These are phyloP conservation scores for Exophiala sideris DNA, from an alignment of 2,329 filamentous ascomycete genomes.

Conservation along the genomic window DNA sequence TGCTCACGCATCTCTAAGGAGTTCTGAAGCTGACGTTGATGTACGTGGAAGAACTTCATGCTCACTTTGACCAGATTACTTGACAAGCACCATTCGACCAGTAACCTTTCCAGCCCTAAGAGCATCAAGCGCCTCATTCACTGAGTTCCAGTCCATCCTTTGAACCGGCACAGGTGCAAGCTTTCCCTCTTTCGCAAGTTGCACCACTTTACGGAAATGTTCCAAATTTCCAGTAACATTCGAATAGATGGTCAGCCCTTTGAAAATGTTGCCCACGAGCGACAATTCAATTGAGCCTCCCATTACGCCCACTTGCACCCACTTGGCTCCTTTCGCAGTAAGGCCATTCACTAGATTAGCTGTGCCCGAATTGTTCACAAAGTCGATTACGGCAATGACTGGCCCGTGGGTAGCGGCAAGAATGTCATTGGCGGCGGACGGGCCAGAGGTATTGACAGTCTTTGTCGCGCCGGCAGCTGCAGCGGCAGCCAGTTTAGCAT, in stretches of 20 bases:
- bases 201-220: slow-evolving; percentile 8
- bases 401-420: slow-evolving; percentile 9
- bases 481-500: slow-evolving; percentile 9
- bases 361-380: slow-evolving; percentile 20
- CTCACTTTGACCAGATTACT: not conserved
- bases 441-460: slow-evolving; percentile 1
- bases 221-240: slow-evolving; percentile 14
- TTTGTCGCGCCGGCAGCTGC: slow-evolving; percentile 11
- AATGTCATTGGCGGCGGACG: slow-evolving; percentile 1
- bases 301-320: slow-evolving; percentile 20
- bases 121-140: slow-evolving; percentile 14
- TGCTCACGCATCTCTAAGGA: too few relatives aligned
- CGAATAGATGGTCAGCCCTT: slow-evolving; percentile 8
- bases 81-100: slow-evolving; percentile 16
- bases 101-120: slow-evolving; percentile 16
- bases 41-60: too few relatives aligned
- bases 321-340: slow-evolving; percentile 17
- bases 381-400: slow-evolving; percentile 17
- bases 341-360: slow-evolving; percentile 5
- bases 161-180: slow-evolving; percentile 10
- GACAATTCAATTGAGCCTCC: slow-evolving; percentile 18
- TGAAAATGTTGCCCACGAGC: slow-evolving; percentile 10
- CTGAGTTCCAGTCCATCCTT: slow-evolving; percentile 12
- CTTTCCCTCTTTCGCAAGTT: slow-evolving; percentile 11
- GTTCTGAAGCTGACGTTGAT: too few relatives aligned